Evolutionary conservation across 495 filamentous ascomycete species (phyloP), one percentile per base, ranked within the genome.

Genomic region (Ascodesmis nigricans): DNA sequence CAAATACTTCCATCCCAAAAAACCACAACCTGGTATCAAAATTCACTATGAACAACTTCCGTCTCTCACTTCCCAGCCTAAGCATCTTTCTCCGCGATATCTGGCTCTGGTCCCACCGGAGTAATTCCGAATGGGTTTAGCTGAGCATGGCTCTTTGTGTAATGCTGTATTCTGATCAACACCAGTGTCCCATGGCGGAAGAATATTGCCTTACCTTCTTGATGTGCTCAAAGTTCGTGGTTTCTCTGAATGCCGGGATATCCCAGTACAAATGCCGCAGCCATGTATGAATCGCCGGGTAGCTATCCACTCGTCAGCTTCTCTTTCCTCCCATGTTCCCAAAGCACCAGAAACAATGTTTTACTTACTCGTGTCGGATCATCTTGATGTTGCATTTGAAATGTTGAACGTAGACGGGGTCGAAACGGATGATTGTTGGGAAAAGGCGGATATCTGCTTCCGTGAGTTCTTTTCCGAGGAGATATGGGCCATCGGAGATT

Each of bases 361-460:
- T 14, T 2, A 20, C 35, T 18, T 71, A 84, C 4, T 78, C 80
- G 15, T 66, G 69, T 2, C 82, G 58, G 37, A 92, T 90, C 56
- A 79, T 78, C 5, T 71, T 63, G 24, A 91, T 53, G 52, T 92
- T 92, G 50, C 75, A 82, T 60, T 91, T 91, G 62, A 92, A 92
- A 54, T 90, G 78, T 62, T 87, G 79, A 3, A 90, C 79, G 46
- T 91, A 91, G 25, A 87, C 78, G 8, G 68, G 62, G 46, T 91
- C 81, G 56, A 91, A 91, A 21, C 81, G 67, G 36, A 84, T 57
- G 30, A 91, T 72, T 3, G 81, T 91, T 2, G 78, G 77, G 59
- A 68, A 87, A 19, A 87, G 61, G 13, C 81, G 58, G 33, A 92
- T 64, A 55, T 92, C 82, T 0, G 70, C 70, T 59, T 92, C 82